Conservation (phyloP, 2,329 filamentous ascomycete genomes). For the Hymenotorrendiella dingleyae region DNA sequence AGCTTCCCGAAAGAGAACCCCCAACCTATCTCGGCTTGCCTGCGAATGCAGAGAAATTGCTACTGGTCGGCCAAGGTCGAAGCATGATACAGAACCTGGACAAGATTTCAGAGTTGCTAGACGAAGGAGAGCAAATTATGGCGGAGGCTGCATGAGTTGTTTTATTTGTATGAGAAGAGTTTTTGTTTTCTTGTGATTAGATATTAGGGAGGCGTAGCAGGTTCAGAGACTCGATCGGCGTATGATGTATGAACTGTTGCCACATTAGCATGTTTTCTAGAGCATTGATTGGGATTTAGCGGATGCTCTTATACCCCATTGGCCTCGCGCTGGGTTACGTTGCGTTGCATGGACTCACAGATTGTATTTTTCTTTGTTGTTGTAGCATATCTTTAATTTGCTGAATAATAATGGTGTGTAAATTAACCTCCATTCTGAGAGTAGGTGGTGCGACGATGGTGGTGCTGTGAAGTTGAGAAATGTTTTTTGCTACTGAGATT, state of each 20-base stretch:
- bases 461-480: too few relatives aligned
- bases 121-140: conserved; percentile 91
- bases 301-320: too few relatives aligned
- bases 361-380: too few relatives aligned
- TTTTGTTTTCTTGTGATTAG: conserved; percentile 15
- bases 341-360: too few relatives aligned
- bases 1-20: conserved; percentile 88
- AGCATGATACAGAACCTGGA: conserved; percentile 80
- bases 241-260: neutral
- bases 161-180: conserved; percentile 13
- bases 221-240: neutral
- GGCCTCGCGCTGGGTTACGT: too few relatives aligned
- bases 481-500: too few relatives aligned
- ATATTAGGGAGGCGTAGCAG: conserved; percentile 7
- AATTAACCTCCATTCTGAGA: too few relatives aligned
- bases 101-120: conserved; percentile 79
- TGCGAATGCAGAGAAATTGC: conserved; percentile 90
- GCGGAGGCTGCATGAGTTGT: conserved; percentile 44
- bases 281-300: too few relatives aligned
- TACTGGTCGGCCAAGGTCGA: conserved; percentile 81
- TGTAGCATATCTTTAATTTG: too few relatives aligned
- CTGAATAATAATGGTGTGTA: too few relatives aligned
- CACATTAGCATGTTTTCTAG: conserved; percentile 10
- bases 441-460: too few relatives aligned
- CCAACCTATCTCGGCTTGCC: conserved; percentile 92